These are phyloP conservation scores for Fimicolochytrium jonesii DNA, from an alignment of 192 early-diverging fungal genomes.

Conservation along the genomic window DNA sequence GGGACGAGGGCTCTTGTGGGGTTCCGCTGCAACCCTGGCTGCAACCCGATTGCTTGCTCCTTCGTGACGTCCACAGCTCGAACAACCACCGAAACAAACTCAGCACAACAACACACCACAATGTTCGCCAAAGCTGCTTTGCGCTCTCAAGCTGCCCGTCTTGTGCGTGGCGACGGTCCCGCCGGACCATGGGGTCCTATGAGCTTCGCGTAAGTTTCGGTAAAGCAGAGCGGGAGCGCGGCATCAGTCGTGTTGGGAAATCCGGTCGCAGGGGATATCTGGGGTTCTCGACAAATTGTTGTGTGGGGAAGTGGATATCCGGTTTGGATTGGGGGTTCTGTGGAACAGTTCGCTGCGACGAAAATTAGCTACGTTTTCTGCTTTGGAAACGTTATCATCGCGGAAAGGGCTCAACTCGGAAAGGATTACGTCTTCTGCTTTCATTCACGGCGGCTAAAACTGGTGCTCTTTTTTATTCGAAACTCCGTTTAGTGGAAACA, in stretches of 20 bases:
- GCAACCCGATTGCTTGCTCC: not conserved
- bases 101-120: too few relatives aligned
- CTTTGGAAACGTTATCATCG: not conserved
- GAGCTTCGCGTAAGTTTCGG: slow-evolving; percentile 22
- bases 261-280: too few relatives aligned
- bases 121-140: not conserved
- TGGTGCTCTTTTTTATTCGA: not conserved
- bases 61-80: too few relatives aligned
- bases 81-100: too few relatives aligned
- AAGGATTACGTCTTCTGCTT: not conserved
- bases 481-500: not conserved
- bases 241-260: too few relatives aligned
- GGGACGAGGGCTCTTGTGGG: not conserved
- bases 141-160: not conserved
- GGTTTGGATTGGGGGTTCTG: too few relatives aligned
- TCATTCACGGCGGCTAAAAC: not conserved
- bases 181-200: not conserved
- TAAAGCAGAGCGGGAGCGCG: not conserved
- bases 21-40: not conserved
- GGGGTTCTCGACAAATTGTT: not conserved
- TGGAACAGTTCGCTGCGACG: too few relatives aligned
- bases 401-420: not conserved
- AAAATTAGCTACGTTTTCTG: not conserved
- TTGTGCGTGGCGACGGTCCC: not conserved
- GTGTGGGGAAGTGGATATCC: not conserved